Percentiles rank a stretch among this genome's conserved stretches.
Conservation (phyloP, 306 rosid species). For the Begonia masoniana region DNA sequence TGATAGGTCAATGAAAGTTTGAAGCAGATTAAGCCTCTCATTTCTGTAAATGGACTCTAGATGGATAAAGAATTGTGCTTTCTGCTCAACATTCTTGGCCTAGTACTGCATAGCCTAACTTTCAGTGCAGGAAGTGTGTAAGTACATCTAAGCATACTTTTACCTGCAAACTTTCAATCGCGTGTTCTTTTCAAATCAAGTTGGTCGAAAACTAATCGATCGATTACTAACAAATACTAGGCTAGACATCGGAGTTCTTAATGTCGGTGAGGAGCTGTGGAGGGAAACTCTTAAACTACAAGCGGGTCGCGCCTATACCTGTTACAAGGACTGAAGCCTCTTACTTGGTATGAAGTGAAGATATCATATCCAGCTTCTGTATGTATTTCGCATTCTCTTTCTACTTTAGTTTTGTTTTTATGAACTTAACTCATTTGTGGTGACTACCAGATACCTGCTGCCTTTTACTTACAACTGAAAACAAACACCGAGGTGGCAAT, state of each 20-base stretch:
- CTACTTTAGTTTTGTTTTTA: constrained; percentile 9
- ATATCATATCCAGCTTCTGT: constrained; percentile 98
- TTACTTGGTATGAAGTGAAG: constrained; percentile 86
- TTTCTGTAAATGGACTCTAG: neutral
- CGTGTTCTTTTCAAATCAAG: constrained; percentile 3
- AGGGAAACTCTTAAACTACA: constrained; percentile 49
- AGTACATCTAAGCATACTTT: constrained; percentile 14
- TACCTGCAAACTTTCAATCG: neutral
- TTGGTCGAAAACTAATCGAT: constrained; percentile 3
- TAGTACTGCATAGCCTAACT: constrained; percentile 20
- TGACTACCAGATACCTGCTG: constrained; percentile 60
- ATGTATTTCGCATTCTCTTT: constrained; percentile 34
- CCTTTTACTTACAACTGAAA: constrained; percentile 52
- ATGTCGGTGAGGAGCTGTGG: constrained; percentile 66
- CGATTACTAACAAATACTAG: constrained; percentile 20
- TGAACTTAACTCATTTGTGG: constrained; percentile 13
- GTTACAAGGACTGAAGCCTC: constrained; percentile 55
- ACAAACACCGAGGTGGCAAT: constrained; percentile 22
- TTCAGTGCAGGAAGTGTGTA: constrained; percentile 33
- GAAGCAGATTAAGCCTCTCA: neutral
- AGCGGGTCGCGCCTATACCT: constrained; percentile 51
- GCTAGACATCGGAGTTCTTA: constrained; percentile 37
- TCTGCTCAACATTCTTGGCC: constrained; percentile 12
- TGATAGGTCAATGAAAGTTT: neutral
- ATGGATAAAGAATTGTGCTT: neutral